phyloP scores from a whole-genome alignment of 2,329 filamentous ascomycete species.

The Chaetomiaceae sp. region DNA sequence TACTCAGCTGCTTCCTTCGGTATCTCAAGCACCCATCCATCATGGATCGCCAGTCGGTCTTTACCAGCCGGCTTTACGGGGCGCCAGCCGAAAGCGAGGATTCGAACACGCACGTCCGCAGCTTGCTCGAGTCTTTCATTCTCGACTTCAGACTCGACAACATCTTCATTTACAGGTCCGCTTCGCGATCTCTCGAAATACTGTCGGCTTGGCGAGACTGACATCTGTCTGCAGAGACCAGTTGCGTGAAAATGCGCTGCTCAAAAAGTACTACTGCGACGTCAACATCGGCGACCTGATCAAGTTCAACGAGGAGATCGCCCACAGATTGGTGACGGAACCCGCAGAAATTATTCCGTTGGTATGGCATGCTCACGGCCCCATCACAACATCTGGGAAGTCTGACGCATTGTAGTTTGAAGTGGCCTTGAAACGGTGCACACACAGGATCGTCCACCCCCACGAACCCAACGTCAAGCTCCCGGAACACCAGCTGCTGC shows the following conservation, averaged over 20 bases:
- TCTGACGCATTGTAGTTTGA: constrained; percentile 65
- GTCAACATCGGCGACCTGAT: constrained; percentile 94
- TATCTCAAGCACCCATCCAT: constrained; percentile 15
- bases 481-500: constrained; percentile 88
- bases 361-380: constrained; percentile 44
- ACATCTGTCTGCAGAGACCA: constrained; percentile 65
- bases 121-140: constrained; percentile 82
- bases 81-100: constrained; percentile 63
- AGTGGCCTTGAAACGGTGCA: constrained; percentile 81
- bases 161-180: constrained; percentile 84
- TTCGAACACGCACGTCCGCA: constrained; percentile 67
- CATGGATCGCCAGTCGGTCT: constrained; percentile 88
- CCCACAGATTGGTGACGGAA: constrained; percentile 82
- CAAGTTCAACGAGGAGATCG: constrained; percentile 91
- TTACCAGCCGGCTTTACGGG: constrained; percentile 75
- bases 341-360: constrained; percentile 90
- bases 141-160: constrained; percentile 93
- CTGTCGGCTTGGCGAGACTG: constrained; percentile 25
- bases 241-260: constrained; percentile 86
- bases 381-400: neutral
- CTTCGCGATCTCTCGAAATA: neutral
- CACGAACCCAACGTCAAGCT: constrained; percentile 62
- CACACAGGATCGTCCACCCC: constrained; percentile 88
- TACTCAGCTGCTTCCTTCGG: too few species aligned
- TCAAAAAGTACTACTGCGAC: constrained; percentile 94